phyloP scores from a whole-genome alignment of 1,284 basidiomycete genomes.

The Mycosarcoma maydis region DNA sequence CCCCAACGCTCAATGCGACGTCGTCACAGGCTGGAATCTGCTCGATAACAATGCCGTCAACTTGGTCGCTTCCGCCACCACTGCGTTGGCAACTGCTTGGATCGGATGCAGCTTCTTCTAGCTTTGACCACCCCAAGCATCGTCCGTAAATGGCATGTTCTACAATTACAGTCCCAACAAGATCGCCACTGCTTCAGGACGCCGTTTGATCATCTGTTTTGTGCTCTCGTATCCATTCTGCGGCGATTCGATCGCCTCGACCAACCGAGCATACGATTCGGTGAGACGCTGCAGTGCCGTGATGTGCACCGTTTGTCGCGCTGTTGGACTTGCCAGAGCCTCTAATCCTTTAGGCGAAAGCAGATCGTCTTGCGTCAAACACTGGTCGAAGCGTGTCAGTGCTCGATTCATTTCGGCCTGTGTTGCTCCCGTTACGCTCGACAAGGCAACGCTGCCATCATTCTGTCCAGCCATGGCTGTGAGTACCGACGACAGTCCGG shows the following conservation, averaged over 20 bases:
- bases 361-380: constrained; percentile 42
- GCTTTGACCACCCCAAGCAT: no score
- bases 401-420: no score
- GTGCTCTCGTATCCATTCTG: constrained; percentile 10
- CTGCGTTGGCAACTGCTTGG: constrained; percentile 34
- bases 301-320: constrained; percentile 29
- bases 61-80: constrained; percentile 40
- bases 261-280: constrained; percentile 20
- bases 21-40: constrained; percentile 77
- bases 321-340: constrained; percentile 19
- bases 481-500: constrained; percentile 12
- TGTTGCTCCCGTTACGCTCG: constrained; percentile 1
- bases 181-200: constrained; percentile 37
- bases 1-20: constrained; percentile 68
- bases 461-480: background rate
- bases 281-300: constrained; percentile 31
- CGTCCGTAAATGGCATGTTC: background rate
- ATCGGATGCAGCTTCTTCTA: constrained; percentile 19
- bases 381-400: constrained; percentile 43
- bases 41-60: constrained; percentile 76
- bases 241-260: constrained; percentile 9
- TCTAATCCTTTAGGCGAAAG: constrained; percentile 29
- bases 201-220: constrained; percentile 20
- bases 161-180: constrained; percentile 37
- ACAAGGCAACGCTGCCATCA: background rate